Percentiles rank a stretch among this genome's conserved stretches.
phyloP scores from a whole-genome alignment of 192 early-diverging fungal species.

The Chytriomyces sp. region DNA sequence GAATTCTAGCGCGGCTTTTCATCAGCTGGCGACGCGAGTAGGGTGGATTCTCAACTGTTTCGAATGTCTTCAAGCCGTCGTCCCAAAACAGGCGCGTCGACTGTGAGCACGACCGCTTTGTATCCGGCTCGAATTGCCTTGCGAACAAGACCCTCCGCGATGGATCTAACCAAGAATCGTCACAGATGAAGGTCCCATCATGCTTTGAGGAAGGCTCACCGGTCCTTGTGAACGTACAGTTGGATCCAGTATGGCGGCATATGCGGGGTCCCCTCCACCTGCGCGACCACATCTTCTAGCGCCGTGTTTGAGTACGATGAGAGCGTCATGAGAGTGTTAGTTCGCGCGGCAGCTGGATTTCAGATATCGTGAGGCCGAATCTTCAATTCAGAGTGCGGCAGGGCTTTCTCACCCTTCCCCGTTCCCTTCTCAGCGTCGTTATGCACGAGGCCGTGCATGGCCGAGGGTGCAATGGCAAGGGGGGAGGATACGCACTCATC shows the following conservation, averaged over 20 bases:
- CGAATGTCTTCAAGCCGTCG: constrained; percentile 62
- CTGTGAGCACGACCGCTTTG: constrained; percentile 67
- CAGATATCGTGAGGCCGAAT: too few relatives aligned
- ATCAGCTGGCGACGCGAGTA: neutral
- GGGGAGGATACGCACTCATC: constrained; percentile 53
- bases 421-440: constrained; percentile 68
- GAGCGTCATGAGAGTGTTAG: constrained; percentile 56
- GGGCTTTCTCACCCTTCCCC: constrained; percentile 30
- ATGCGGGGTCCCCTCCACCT: constrained; percentile 28
- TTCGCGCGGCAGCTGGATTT: constrained; percentile 39
- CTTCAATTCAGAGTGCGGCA: neutral
- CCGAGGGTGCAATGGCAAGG: constrained; percentile 77
- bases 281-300: constrained; percentile 66
- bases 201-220: constrained; percentile 29
- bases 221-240: constrained; percentile 80
- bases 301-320: constrained; percentile 66
- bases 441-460: constrained; percentile 74
- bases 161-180: neutral
- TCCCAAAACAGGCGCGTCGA: constrained; percentile 61
- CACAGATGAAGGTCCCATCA: neutral
- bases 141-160: constrained; percentile 67
- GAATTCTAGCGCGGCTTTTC: constrained; percentile 32
- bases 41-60: constrained; percentile 27
- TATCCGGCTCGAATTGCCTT: constrained; percentile 77
- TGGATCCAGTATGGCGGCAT: constrained; percentile 70